Conservation (phyloP, 495 filamentous ascomycete species). For the Aspergillus ellipticus region DNA sequence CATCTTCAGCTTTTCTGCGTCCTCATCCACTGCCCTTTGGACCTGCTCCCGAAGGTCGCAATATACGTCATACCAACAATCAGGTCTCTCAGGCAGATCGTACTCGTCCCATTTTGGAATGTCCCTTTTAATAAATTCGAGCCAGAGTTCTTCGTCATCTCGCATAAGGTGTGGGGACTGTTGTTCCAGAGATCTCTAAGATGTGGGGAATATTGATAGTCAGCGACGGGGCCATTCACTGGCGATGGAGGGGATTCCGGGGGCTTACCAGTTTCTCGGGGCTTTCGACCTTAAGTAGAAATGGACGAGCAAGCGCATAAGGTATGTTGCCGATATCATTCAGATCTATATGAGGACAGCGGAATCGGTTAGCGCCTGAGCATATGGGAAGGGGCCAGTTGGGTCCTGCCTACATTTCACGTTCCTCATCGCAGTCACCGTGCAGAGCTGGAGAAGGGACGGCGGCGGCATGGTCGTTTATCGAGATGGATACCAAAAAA, state of each 20-base stretch:
- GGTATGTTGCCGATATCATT: constrained; percentile 62
- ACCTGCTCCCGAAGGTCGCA: constrained; percentile 42
- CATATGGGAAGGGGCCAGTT: neutral
- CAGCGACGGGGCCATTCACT: neutral
- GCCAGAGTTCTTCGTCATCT: constrained; percentile 62
- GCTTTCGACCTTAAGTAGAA: constrained; percentile 61
- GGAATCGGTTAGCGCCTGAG: neutral
- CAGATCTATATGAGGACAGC: constrained; percentile 36
- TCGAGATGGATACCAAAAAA: constrained; percentile 10
- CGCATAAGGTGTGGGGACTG: constrained; percentile 62
- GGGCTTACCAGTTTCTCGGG: constrained; percentile 59
- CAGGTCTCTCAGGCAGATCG: constrained; percentile 51
- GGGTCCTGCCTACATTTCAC: constrained; percentile 34
- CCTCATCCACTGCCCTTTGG: constrained; percentile 43
- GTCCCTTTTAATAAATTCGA: constrained; percentile 63
- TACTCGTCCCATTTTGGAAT: constrained; percentile 58
- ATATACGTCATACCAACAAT: constrained; percentile 65
- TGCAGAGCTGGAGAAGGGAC: constrained; percentile 41
- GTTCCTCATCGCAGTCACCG: constrained; percentile 43
- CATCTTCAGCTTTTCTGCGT: constrained; percentile 46
- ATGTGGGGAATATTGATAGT: constrained; percentile 1
- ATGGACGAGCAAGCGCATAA: constrained; percentile 55
- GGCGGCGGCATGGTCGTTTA: constrained; percentile 38
- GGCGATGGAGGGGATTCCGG: neutral
- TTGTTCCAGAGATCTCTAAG: constrained; percentile 55